Percentiles rank a stretch among this genome's conserved stretches.
Evolutionary conservation across 306 rosid genomes (phyloP).

Genomic region (Trifolium repens): DNA sequence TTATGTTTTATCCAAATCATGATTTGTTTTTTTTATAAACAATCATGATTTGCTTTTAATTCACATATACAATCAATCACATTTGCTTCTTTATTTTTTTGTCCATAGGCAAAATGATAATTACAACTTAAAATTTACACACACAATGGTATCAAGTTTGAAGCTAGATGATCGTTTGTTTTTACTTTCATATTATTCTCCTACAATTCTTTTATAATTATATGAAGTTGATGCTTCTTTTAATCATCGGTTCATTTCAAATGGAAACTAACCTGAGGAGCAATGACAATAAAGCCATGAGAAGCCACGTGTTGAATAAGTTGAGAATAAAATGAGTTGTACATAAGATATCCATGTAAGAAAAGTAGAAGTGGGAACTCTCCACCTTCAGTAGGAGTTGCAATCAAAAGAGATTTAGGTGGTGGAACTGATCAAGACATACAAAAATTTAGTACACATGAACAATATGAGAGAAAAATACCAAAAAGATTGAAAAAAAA

Average conservation of each 20-base stretch:
- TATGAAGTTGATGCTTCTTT: not conserved
- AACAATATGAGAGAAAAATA: not conserved
- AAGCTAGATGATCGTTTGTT: too few species aligned
- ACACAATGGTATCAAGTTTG: too few species aligned
- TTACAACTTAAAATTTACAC: too few species aligned
- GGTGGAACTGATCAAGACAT: constrained; percentile 49
- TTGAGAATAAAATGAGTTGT: constrained; percentile 80
- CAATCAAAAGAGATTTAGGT: constrained; percentile 75
- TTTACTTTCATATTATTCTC: too few species aligned
- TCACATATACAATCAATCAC: too few species aligned
- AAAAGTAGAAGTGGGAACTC: constrained; percentile 66
- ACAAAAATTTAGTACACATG: not conserved
- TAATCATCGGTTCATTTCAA: not conserved
- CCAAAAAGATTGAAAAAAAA: not conserved
- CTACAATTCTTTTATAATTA: not conserved
- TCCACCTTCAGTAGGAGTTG: constrained; percentile 66
- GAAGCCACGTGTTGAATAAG: constrained; percentile 80
- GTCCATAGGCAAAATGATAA: too few species aligned
- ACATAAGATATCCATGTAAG: constrained; percentile 73
- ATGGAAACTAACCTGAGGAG: constrained; percentile 67
- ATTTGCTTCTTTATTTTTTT: too few species aligned
- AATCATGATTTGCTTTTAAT: too few species aligned
- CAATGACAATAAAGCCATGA: constrained; percentile 86
- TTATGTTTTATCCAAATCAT: too few species aligned
- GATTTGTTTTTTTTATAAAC: too few species aligned